Base-by-base conservation (phyloP, 768 basidiomycete genomes). In the Cystoderma amianthinum region DNA sequence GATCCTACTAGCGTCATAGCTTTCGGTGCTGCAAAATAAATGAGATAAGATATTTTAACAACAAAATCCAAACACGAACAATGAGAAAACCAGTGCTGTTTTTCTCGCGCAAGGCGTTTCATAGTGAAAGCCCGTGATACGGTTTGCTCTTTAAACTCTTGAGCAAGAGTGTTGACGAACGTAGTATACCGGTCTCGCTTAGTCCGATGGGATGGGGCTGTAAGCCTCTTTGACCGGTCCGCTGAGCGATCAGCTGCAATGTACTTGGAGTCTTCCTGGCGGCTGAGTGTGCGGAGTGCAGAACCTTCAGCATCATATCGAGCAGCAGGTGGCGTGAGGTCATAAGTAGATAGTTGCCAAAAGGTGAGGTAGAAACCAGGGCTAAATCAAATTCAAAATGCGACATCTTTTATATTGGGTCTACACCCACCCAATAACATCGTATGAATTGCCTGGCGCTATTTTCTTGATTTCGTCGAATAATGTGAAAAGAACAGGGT, bases 321-420 rank as follows among this genome's bases (percentile, higher is more conserved):
- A 4, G 76, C 55, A 13, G 72, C 68, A 0, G 94, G 92, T 10
- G 88, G 85, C 1, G 78, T 65, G 23, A 98, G 71, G 59, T 99
- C 96, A 53, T 92, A 89, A 23, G 86, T 85, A 1, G 90, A 85
- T 39, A 98, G 62, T 58, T 97, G 94, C 96, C 96, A 99, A 65
- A 97, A 99, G 2, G 94, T 92, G 35, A 89, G 63, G 54, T 93
- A 97, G 64, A 99, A 98, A 2, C 82, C 86, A 20, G 92, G 83
- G 2, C 95, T 96, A 41, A 10, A 17, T 44, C 39, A n/a, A n/a
- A n/a, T n/a, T n/a, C n/a, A n/a, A n/a, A n/a, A n/a, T n/a, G n/a
- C n/a, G n/a, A n/a, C n/a, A n/a, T n/a, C n/a, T n/a, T n/a, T n/a
- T n/a, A n/a, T n/a, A n/a, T n/a, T n/a, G n/a, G 46, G 19, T 30